Percentiles rank a stretch among this genome's conserved stretches.
phyloP scores from a whole-genome alignment of 257 asterid species.

The Jaltomata sinuosa region DNA sequence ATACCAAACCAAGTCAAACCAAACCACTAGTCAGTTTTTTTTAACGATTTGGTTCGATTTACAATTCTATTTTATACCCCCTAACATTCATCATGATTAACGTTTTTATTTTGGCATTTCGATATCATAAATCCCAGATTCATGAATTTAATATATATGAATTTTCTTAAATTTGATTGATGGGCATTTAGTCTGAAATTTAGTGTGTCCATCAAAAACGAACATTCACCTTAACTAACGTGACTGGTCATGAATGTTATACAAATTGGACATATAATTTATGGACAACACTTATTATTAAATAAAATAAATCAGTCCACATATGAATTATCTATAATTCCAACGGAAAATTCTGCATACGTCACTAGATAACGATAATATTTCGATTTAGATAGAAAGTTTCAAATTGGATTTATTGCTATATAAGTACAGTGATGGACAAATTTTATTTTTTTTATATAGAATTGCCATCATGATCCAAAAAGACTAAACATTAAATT shows the following conservation, averaged over 20 bases:
- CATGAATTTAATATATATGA: too few species aligned
- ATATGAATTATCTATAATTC: background rate
- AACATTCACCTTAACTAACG: background rate
- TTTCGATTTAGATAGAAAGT: background rate
- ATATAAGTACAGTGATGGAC: background rate
- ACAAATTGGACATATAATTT: background rate
- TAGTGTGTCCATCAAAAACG: too few species aligned
- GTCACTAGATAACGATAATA: background rate
- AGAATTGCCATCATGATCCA: background rate
- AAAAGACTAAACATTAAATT: background rate
- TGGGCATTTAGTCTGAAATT: too few species aligned
- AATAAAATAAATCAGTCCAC: background rate
- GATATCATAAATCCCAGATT: too few species aligned
- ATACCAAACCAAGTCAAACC: too few species aligned
- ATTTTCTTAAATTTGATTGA: too few species aligned
- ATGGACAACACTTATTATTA: background rate
- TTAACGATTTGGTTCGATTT: too few species aligned
- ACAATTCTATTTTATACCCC: too few species aligned
- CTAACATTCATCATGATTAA: too few species aligned
- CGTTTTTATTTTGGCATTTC: too few species aligned
- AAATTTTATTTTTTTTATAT: background rate
- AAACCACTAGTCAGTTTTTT: too few species aligned
- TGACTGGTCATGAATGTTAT: background rate
- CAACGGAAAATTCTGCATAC: background rate
- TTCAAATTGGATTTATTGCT: background rate